Evolutionary conservation across 257 asterid species (phyloP).

Genomic region (Solanum virginianum): DNA sequence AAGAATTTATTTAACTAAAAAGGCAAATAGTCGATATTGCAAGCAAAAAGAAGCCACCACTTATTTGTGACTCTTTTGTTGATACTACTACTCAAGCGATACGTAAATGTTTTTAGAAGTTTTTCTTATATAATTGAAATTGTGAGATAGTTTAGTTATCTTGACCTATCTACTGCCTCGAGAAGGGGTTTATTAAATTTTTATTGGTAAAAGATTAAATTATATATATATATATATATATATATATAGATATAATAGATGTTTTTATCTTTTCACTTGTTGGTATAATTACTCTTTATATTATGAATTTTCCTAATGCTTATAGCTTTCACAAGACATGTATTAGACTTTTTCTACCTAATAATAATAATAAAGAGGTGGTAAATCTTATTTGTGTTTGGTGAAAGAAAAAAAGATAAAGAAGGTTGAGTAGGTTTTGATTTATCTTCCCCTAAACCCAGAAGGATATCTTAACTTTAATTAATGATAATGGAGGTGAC

Average conservation of each 20-base stretch:
- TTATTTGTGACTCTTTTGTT: not conserved
- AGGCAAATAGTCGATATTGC: not conserved
- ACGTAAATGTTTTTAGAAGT: not conserved
- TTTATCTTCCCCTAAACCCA: constrained; percentile 17
- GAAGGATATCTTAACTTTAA: constrained; percentile 11
- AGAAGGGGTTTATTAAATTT: too few species aligned
- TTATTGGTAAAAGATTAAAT: too few species aligned
- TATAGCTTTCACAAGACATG: not conserved
- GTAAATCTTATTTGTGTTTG: not conserved
- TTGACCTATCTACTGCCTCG: not conserved
- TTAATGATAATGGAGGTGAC: constrained; percentile 17
- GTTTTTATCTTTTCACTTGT: not conserved
- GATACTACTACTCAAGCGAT: not conserved
- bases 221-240: not conserved
- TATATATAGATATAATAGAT: not conserved
- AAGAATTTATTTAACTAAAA: not conserved
- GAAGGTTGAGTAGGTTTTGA: not conserved
- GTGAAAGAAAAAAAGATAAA: constrained; percentile 2
- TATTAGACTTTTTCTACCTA: not conserved
- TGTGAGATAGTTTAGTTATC: too few species aligned
- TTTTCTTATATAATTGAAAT: not conserved
- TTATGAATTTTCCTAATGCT: not conserved
- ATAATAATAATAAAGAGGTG: not conserved
- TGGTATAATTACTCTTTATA: not conserved
- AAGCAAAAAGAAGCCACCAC: not conserved